These are phyloP conservation scores for Clarireedia homoeocarpa DNA, from an alignment of 2,329 filamentous ascomycete species.

Conservation along the genomic window DNA sequence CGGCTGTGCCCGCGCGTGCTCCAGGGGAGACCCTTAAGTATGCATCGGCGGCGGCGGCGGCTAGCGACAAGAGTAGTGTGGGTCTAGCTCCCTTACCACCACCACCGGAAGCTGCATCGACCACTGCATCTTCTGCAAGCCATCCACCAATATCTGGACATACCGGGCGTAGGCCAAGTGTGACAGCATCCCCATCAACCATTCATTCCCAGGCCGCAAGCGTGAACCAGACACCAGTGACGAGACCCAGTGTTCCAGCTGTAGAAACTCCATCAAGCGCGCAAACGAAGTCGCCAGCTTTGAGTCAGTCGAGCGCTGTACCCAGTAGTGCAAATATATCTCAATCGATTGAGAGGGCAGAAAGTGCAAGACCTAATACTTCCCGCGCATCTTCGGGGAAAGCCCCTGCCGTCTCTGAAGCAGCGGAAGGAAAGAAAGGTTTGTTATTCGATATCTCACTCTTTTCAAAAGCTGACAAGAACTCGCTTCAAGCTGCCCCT, in stretches of 20 bases:
- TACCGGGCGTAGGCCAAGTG: conserved; percentile 42
- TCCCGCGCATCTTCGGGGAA: conserved; percentile 23
- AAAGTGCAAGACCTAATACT: conserved; percentile 24
- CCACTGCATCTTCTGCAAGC: conserved; percentile 34
- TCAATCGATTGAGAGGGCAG: conserved; percentile 39
- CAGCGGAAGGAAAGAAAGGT: conserved; percentile 40
- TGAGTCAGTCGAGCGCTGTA: conserved; percentile 36
- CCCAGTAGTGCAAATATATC: conserved; percentile 36
- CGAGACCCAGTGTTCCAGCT: conserved; percentile 31
- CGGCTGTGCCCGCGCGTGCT: conserved; percentile 72
- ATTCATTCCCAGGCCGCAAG: conserved; percentile 39
- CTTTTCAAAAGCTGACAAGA: conserved; percentile 15
- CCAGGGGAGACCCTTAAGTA: conserved; percentile 92
- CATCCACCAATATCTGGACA: conserved; percentile 31
- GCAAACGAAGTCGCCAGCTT: conserved; percentile 44
- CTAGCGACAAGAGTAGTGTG: conserved; percentile 82
- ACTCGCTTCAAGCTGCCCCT: not conserved
- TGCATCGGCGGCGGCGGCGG: conserved; percentile 88
- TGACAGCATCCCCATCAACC: conserved; percentile 49
- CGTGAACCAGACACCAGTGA: conserved; percentile 28
- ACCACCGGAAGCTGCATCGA: conserved; percentile 60
- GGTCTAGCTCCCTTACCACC: conserved; percentile 91
- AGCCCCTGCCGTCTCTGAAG: conserved; percentile 33
- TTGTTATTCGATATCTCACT: conserved; percentile 16
- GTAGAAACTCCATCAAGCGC: conserved; percentile 30